phyloP scores from a whole-genome alignment of 2,329 filamentous ascomycete species.

The Claviceps capensis region DNA sequence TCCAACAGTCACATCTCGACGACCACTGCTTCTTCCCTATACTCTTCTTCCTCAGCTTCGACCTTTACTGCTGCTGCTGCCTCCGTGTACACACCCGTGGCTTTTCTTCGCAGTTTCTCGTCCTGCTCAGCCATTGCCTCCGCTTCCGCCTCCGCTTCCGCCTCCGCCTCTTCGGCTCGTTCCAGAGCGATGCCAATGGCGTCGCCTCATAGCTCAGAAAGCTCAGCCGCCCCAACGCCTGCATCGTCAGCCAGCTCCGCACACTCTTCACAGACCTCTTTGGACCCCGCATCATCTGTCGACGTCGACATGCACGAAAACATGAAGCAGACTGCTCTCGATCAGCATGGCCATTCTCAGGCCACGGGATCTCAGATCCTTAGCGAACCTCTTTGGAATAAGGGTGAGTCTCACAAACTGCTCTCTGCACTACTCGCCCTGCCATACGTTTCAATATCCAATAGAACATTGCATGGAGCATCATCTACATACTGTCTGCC shows the following conservation, averaged over 20 bases:
- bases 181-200: slow-evolving; percentile 16
- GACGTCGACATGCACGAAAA: slow-evolving; percentile 44
- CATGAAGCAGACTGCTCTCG: slow-evolving; percentile 46
- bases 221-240: slow-evolving; percentile 40
- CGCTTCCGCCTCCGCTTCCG: too few relatives aligned
- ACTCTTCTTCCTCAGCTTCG: slow-evolving; percentile 1
- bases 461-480: not conserved
- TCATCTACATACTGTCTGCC: not conserved
- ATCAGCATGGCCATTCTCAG: slow-evolving; percentile 37
- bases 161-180: not conserved
- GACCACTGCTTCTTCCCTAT: slow-evolving; percentile 3
- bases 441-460: not conserved
- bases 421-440: not conserved
- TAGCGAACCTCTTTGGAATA: slow-evolving; percentile 50
- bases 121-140: not conserved
- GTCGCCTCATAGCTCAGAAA: slow-evolving; percentile 29
- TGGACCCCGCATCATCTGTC: slow-evolving; percentile 43
- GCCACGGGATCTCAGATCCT: slow-evolving; percentile 49
- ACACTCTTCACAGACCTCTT: slow-evolving; percentile 35
- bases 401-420: slow-evolving; percentile 31
- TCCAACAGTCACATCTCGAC: slow-evolving; percentile 2
- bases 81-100: not conserved
- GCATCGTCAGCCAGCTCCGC: slow-evolving; percentile 33
- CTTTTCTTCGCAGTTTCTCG: not conserved
- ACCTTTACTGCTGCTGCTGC: not conserved